Conservation (phyloP, 768 basidiomycete genomes). For the Lyophyllum atratum region DNA sequence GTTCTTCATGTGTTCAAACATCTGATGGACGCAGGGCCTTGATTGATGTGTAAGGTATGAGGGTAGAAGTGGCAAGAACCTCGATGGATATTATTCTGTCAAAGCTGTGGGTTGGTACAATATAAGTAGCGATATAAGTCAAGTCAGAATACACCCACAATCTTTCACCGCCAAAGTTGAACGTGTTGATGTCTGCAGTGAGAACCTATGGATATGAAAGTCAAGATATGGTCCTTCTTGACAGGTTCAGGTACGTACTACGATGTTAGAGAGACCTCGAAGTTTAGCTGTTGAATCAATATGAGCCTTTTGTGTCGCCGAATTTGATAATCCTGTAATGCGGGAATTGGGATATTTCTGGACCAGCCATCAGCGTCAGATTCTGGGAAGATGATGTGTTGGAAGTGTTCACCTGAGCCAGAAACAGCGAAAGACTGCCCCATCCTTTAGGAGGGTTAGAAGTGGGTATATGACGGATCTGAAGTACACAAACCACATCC, state of each 20-base stretch:
- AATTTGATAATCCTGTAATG: slow-evolving; percentile 69
- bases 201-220: slow-evolving; percentile 44
- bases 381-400: neutral
- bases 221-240: too few species aligned
- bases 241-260: slow-evolving; percentile 30
- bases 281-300: slow-evolving; percentile 54
- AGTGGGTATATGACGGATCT: neutral
- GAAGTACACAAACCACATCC: slow-evolving; percentile 54
- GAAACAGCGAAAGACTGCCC: slow-evolving; percentile 70
- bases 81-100: slow-evolving; percentile 73
- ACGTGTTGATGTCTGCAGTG: slow-evolving; percentile 68
- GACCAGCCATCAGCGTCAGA: neutral
- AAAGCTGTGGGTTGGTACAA: slow-evolving; percentile 43
- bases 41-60: neutral
- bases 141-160: slow-evolving; percentile 32
- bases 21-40: slow-evolving; percentile 31
- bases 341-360: slow-evolving; percentile 69
- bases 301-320: slow-evolving; percentile 63
- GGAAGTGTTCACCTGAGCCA: slow-evolving; percentile 49
- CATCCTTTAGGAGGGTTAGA: slow-evolving; percentile 43
- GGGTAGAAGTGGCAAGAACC: slow-evolving; percentile 29
- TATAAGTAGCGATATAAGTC: neutral
- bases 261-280: slow-evolving; percentile 53
- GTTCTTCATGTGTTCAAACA: slow-evolving; percentile 82
- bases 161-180: slow-evolving; percentile 52